Conservation (phyloP, 2,329 filamentous ascomycete species). For the Pyricularia grisea region DNA sequence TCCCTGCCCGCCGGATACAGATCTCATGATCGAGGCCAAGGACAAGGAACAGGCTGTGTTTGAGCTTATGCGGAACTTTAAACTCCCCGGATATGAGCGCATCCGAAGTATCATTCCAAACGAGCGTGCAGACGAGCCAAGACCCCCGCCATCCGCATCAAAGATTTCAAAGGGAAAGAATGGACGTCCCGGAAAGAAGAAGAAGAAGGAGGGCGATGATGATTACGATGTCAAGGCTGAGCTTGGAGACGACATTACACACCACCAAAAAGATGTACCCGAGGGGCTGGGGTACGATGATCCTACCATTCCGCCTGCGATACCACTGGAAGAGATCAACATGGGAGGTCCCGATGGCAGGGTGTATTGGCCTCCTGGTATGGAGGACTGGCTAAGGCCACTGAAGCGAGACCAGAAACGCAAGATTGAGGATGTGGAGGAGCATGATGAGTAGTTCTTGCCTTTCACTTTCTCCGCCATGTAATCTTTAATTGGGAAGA, state of each 20-base stretch:
- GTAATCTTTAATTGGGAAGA: neutral
- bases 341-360: conserved; percentile 79
- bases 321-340: conserved; percentile 61
- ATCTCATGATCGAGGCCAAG: conserved; percentile 98
- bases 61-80: conserved; percentile 83
- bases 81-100: conserved; percentile 66
- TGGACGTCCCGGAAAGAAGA: neutral
- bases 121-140: conserved; percentile 67
- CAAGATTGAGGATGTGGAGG: conserved; percentile 20
- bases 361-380: conserved; percentile 84
- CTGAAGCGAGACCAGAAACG: conserved; percentile 60
- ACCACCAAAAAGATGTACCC: conserved; percentile 28
- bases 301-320: conserved; percentile 20
- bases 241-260: conserved; percentile 21
- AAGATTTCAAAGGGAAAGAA: neutral
- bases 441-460: conserved; percentile 16
- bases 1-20: conserved; percentile 74
- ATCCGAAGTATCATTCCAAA: conserved; percentile 74
- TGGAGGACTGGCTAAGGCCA: conserved; percentile 83
- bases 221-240: conserved; percentile 21
- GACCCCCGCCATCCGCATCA: conserved; percentile 23
- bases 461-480: neutral
- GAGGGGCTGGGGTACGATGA: conserved; percentile 22
- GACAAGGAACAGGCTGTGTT: conserved; percentile 97
- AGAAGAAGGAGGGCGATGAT: conserved; percentile 12